Evolutionary conservation across 148 eudicot genomes (phyloP).

Genomic region (Agrostemma githago): DNA sequence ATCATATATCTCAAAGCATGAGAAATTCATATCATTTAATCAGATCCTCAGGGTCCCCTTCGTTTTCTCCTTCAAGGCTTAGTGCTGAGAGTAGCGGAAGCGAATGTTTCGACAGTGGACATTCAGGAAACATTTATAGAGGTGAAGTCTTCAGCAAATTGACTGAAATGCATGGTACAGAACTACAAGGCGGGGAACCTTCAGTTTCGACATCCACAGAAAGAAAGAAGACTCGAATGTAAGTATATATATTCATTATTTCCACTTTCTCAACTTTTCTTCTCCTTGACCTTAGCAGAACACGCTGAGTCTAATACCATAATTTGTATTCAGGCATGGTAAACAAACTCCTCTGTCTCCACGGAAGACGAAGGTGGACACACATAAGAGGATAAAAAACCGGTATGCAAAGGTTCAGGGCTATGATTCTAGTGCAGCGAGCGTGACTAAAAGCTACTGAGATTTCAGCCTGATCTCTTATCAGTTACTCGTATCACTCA

Average conservation of each 20-base stretch:
- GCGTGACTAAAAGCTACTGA: conserved; percentile 23
- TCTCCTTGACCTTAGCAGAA: background rate
- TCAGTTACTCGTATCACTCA: background rate
- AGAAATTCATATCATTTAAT: conserved; percentile 19
- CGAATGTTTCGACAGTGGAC: conserved; percentile 30
- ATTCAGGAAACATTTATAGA: conserved; percentile 20
- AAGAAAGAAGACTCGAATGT: conserved; percentile 37
- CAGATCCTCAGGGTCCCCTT: conserved; percentile 29
- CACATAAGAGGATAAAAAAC: conserved; percentile 30
- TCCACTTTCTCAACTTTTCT: background rate
- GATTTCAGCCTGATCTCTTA: background rate
- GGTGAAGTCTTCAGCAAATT: conserved; percentile 14
- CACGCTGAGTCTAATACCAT: too few relatives aligned
- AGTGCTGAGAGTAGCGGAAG: conserved; percentile 37
- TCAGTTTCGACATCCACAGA: conserved; percentile 15
- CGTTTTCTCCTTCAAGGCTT: conserved; percentile 35
- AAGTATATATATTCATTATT: conserved; percentile 18
- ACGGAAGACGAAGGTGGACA: conserved; percentile 34
- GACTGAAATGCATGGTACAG: conserved; percentile 20
- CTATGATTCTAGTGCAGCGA: conserved; percentile 22
- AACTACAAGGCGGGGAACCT: conserved; percentile 16
- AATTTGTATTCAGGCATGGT: conserved; percentile 28
- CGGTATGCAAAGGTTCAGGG: conserved; percentile 27
- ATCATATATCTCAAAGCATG: conserved; percentile 16
- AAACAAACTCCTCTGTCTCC: conserved; percentile 36